phyloP scores from a whole-genome alignment of 148 eudicot genomes.

The Camellia japonica region DNA sequence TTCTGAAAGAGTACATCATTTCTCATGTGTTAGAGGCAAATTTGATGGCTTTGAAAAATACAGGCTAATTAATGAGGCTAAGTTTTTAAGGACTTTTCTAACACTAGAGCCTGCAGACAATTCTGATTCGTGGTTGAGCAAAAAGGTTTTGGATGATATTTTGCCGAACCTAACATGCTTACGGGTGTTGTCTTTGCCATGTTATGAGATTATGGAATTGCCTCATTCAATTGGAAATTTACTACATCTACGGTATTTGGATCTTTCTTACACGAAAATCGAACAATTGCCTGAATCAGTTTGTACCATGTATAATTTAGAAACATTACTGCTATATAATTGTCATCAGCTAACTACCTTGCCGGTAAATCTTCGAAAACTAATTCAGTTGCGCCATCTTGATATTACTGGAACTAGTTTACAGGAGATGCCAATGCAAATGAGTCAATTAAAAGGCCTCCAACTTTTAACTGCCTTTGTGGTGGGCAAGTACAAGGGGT shows the following conservation, averaged over 20 bases:
- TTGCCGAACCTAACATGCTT: background rate
- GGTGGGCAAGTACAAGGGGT: background rate
- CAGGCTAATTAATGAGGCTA: background rate
- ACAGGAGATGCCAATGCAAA: slow-evolving; percentile 10
- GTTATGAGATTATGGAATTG: background rate
- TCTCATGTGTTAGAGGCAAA: background rate
- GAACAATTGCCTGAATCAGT: background rate
- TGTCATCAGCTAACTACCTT: background rate
- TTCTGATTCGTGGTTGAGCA: background rate
- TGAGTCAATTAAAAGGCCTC: slow-evolving; percentile 1
- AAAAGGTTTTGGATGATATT: background rate
- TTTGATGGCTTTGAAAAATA: slow-evolving; percentile 3
- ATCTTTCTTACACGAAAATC: background rate
- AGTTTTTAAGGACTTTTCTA: background rate
- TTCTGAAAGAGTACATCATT: background rate
- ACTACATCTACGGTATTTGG: background rate
- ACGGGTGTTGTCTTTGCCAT: background rate
- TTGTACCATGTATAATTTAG: background rate
- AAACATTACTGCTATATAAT: background rate
- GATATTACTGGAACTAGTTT: background rate
- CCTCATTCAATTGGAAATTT: background rate
- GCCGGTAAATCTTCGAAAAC: background rate
- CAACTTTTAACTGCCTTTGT: slow-evolving; percentile 1
- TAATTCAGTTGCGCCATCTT: background rate
- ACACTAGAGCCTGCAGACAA: background rate